Evolutionary conservation across 2,329 filamentous ascomycete species (phyloP).

Genomic region (Lomentospora prolificans): DNA sequence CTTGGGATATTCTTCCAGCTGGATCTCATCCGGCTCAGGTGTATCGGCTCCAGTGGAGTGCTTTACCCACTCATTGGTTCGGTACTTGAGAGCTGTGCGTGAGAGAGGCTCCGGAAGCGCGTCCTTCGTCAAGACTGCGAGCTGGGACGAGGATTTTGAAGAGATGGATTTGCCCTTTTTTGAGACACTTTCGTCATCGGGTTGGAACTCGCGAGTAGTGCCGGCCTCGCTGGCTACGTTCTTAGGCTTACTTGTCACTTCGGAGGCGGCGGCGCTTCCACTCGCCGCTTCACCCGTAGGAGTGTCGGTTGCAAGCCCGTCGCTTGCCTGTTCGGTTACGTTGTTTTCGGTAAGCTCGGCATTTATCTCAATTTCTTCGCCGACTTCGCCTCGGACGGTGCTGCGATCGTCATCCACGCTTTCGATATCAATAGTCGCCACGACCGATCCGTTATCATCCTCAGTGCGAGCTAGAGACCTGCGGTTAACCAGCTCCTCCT

Average conservation of each 20-base stretch:
- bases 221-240: conserved; percentile 2
- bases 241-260: conserved; percentile 10
- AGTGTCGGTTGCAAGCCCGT: no score
- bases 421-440: conserved; percentile 46
- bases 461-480: conserved; percentile 18
- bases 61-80: conserved; percentile 95
- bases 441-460: conserved; percentile 41
- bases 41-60: conserved; percentile 69
- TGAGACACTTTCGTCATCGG: conserved; percentile 13
- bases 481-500: conserved; percentile 32
- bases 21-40: conserved; percentile 55
- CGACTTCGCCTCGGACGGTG: conserved; percentile 16
- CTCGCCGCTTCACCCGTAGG: conserved; percentile 12
- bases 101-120: conserved; percentile 63
- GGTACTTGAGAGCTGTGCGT: conserved; percentile 68
- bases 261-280: conserved; percentile 7
- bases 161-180: conserved; percentile 28
- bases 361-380: conserved; percentile 27
- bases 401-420: conserved; percentile 31
- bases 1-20: conserved; percentile 30
- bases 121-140: conserved; percentile 44
- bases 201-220: background rate
- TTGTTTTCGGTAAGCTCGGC: conserved; percentile 21
- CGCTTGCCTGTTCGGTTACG: background rate
- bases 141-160: conserved; percentile 30